Conservation (phyloP, 257 asterid genomes). For the Thymus quinquecostatus region DNA sequence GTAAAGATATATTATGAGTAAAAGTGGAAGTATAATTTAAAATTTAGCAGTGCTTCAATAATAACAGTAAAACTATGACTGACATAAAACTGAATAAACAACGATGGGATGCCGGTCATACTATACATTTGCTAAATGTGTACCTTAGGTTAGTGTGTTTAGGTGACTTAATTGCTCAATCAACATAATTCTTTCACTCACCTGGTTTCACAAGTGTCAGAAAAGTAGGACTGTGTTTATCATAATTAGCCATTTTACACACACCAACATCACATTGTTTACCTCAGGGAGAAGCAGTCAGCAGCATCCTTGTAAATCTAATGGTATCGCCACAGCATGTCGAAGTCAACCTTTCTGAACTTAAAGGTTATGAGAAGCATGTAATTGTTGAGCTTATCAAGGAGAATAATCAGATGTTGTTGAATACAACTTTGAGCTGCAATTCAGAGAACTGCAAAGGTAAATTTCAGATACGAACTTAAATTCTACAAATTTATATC, state of each 20-base stretch:
- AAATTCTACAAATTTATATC: slow-evolving; percentile 17
- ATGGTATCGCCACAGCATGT: slow-evolving; percentile 63
- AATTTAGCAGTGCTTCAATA: not conserved
- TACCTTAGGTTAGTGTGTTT: not conserved
- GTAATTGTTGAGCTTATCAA: slow-evolving; percentile 72
- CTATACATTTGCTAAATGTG: slow-evolving; percentile 4
- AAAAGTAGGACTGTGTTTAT: slow-evolving; percentile 19
- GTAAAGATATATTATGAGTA: not conserved
- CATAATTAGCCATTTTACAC: slow-evolving; percentile 11
- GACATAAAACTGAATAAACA: not conserved
- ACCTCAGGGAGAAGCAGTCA: slow-evolving; percentile 76
- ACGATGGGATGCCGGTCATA: not conserved
- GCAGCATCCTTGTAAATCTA: slow-evolving; percentile 66
- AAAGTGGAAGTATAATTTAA: not conserved
- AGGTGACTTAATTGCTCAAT: not conserved
- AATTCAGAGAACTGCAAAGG: slow-evolving; percentile 57
- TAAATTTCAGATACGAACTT: slow-evolving; percentile 31
- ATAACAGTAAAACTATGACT: not conserved
- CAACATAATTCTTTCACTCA: not conserved
- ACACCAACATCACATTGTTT: slow-evolving; percentile 21
- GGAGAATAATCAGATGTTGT: slow-evolving; percentile 38
- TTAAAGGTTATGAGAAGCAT: slow-evolving; percentile 82
- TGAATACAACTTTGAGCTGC: slow-evolving; percentile 31
- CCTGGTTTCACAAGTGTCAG: slow-evolving; percentile 11
- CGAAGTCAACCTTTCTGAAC: slow-evolving; percentile 76